Evolutionary conservation across 108 stramenopile species (phyloP), one percentile per base, ranked within the genome.

Genomic region (Stephanodiscus minutulus): DNA sequence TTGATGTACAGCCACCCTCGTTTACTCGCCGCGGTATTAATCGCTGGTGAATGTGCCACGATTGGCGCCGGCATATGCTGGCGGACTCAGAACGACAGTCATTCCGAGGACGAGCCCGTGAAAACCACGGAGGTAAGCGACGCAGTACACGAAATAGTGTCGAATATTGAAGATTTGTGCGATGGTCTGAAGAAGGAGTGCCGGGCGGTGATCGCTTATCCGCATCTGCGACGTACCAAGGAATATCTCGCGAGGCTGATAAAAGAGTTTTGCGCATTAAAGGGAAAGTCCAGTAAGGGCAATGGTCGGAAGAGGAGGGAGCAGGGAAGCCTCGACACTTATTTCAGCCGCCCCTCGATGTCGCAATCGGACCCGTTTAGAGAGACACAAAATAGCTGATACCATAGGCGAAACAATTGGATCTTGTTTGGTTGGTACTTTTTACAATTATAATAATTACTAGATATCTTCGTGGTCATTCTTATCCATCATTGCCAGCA

Each of bases 291-390:
- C 22, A 70, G 76, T 39, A 77, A 61, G 28, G 78, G 68, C 33
- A 66, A 79, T 41, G 47, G 71, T 27, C 46, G 43, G 31, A 72
- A 66, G 52, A 68, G 41, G 18, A 69, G 77, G 64, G 41, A 66
- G n/a, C 70, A 79, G 65, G 78, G 78, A 13, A 79, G 78, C 36
- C 78, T 79, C 44, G 78, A 79, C 39, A 25, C 29, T 17, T 67
- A 39, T 53, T 58, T 58, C 29, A 58, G 57, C 31, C 57, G 57
- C 29, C 57, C 57, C n/a, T 58, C 57, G 1, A 33, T 58, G 57
- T 58, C 57, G 57, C 29, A 35, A 35, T 58, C 29, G 15, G 57
- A 36, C 4, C 54, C 49, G 0, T 33, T 24, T 0, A 39, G 33
- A 29, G 54, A 39, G 37, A 41, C 54, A 36, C 21, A 55, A 28